Base-by-base conservation (phyloP, 805 yeast genomes). In the Candida ovalis region DNA sequence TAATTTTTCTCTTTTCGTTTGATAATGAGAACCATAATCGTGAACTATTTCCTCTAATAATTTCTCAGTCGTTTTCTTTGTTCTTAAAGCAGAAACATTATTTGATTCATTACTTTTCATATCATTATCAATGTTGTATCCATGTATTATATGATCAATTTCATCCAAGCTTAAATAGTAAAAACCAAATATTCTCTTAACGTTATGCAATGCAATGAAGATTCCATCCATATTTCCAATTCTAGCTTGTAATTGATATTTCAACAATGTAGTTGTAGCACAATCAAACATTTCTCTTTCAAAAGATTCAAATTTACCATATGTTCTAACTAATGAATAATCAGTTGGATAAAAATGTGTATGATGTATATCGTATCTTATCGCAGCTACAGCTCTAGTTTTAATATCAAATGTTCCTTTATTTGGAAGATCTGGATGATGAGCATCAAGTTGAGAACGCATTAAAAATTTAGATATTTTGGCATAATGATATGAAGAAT, bases 191-290 rank as follows among this genome's bases (percentile, higher is more conserved):
- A 91, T 78, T 42, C 81, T 71, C 27, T 79, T 74, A 44, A 89
- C 77, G 63, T 91, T 92, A 65, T 92, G 99, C 64, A 84, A 92
- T 0, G 97, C 97, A 15, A 92, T 75, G 56, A 88, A 89, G 2
- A 94, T 88, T 5, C 99, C 99, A 66, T 91, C 97, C 98, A 94
- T 92, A 58, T 86, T 82, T 2, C 98, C 99, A 38, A 92, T 86
- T 52, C 97, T 75, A 0, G 97, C 98, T 66, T 94, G 98, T 55
- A 92, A 73, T 2, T 87, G 78, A 61, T 92, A 92, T 67, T 92
- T 92, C 56, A 92, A 70, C 67, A 92, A 68, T 0, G 94, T 84
- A 1, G 92, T 78, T 49, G 87, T 70, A 17, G 84, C 78, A 57
- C 92, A 74, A 59, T 92, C 98, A 51, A 71, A 74, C 62, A 77